Conservation (phyloP, 495 filamentous ascomycete species). For the Parathielavia hyrcaniae region DNA sequence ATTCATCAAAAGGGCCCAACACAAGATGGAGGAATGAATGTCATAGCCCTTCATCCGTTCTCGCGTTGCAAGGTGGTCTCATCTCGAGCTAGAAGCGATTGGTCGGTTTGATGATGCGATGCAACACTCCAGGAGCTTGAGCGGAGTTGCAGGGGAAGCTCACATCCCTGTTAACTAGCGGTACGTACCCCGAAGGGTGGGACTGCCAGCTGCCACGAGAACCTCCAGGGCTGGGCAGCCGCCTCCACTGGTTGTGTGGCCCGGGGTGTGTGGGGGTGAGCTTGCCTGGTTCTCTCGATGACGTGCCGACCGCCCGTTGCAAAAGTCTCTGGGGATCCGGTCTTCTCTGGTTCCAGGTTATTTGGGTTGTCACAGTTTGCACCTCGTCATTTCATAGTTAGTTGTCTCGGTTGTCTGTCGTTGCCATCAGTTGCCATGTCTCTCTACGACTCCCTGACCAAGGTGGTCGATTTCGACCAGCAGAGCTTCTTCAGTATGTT, state of each 20-base stretch:
- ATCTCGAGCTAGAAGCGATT: conserved; percentile 17
- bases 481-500: conserved; percentile 55
- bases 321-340: conserved; percentile 2
- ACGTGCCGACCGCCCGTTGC: conserved; percentile 6
- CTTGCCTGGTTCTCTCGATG: conserved; percentile 8
- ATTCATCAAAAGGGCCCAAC: background rate
- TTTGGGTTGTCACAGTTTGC: background rate
- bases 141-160: conserved; percentile 3
- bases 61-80: conserved; percentile 21
- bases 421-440: conserved; percentile 24
- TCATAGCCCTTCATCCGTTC: background rate
- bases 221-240: too few species aligned
- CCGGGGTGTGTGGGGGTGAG: too few species aligned
- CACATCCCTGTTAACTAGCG: conserved; percentile 3
- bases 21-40: background rate
- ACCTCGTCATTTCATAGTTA: background rate
- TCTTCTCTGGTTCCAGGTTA: background rate
- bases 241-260: background rate
- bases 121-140: conserved; percentile 14
- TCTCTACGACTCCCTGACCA: conserved; percentile 28
- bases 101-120: conserved; percentile 17
- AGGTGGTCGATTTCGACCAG: conserved; percentile 57
- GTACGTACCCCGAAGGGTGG: conserved; percentile 5
- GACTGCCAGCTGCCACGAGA: background rate
- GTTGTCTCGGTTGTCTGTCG: conserved; percentile 1